A percentile compares a stretch with the other conserved stretches of the same genome.
phyloP scores from a whole-genome alignment of 2,329 filamentous ascomycete genomes.

The Dryadomyces quercivorus region DNA sequence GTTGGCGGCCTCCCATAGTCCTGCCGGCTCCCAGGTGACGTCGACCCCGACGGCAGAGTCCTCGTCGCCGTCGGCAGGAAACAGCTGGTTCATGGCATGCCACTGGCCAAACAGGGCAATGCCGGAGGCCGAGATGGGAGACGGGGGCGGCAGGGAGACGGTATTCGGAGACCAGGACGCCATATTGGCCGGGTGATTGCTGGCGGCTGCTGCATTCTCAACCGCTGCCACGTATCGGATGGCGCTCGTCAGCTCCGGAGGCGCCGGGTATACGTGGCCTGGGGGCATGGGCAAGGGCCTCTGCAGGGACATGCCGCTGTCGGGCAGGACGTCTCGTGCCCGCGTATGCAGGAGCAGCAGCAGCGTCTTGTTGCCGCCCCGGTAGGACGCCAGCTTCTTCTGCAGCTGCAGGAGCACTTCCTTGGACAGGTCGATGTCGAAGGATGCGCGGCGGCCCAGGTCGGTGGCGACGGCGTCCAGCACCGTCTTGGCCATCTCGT shows the following conservation, averaged over 20 bases:
- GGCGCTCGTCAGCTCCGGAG: not conserved
- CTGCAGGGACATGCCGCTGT: not conserved
- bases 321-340: conserved; percentile 7
- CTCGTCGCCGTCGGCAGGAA: not conserved
- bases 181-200: not conserved
- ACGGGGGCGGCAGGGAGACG: not conserved
- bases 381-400: conserved; percentile 26
- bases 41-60: not conserved
- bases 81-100: not conserved
- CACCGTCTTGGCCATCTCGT: conserved; percentile 32
- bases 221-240: not conserved
- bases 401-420: conserved; percentile 26
- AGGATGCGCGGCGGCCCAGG: not conserved
- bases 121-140: not conserved
- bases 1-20: not conserved
- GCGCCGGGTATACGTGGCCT: not conserved
- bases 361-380: conserved; percentile 29
- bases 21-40: not conserved
- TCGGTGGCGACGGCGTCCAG: conserved; percentile 23
- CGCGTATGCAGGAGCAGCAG: conserved; percentile 21
- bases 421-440: conserved; percentile 17
- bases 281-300: not conserved
- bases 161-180: not conserved
- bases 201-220: not conserved
- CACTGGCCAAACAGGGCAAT: not conserved